A percentile compares a stretch with the other conserved stretches of the same genome.
These are phyloP conservation scores for Sporothrix phasma DNA, from an alignment of 2,329 filamentous ascomycete genomes.

Conservation along the genomic window DNA sequence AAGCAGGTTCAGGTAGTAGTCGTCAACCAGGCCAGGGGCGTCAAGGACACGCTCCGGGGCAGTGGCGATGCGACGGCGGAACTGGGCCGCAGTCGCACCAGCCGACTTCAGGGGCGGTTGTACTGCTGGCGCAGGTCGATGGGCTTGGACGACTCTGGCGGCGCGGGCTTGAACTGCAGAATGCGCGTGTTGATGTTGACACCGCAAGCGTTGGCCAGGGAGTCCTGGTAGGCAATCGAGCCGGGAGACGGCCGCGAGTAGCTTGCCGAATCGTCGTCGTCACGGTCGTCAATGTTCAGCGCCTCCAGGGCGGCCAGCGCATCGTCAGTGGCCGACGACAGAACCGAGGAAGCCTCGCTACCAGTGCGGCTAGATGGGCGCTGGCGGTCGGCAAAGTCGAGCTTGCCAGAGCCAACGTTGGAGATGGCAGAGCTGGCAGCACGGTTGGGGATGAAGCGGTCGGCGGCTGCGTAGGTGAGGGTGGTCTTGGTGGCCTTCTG, in stretches of 20 bases:
- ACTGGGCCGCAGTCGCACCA: constrained; percentile 66
- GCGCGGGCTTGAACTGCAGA: constrained; percentile 92
- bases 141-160: constrained; percentile 96
- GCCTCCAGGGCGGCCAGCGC: constrained; percentile 69
- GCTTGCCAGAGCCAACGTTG: constrained; percentile 73
- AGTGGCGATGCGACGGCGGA: constrained; percentile 83
- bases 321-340: constrained; percentile 73
- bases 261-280: constrained; percentile 55
- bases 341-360: constrained; percentile 56
- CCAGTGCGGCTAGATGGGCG: constrained; percentile 55
- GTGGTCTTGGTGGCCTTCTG: constrained; percentile 62
- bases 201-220: constrained; percentile 36
- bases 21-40: constrained; percentile 88
- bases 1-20: constrained; percentile 97
- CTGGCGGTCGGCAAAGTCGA: constrained; percentile 59
- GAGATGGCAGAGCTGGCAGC: constrained; percentile 79
- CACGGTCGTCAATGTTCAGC: constrained; percentile 59
- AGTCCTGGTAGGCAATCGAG: constrained; percentile 41
- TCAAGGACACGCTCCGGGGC: constrained; percentile 94
- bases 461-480: constrained; percentile 66
- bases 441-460: constrained; percentile 95
- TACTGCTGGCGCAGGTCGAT: constrained; percentile 97
- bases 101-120: constrained; percentile 87
- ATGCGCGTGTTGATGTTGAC: constrained; percentile 92
- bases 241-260: constrained; percentile 77